Conservation (phyloP, 148 eudicot genomes). For the Fagopyrum tataricum region DNA sequence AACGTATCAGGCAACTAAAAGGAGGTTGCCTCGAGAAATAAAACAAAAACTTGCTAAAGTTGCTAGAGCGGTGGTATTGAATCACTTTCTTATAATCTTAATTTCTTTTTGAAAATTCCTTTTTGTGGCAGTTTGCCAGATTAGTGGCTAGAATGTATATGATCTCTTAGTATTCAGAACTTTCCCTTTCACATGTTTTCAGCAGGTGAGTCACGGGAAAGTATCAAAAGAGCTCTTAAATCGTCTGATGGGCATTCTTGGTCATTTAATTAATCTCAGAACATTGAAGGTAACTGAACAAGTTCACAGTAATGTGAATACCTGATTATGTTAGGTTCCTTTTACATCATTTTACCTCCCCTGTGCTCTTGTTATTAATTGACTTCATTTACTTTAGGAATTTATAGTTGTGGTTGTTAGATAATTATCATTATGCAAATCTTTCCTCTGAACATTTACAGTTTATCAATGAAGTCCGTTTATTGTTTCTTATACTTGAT, state of each 20-base stretch:
- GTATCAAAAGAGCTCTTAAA: conserved; percentile 69
- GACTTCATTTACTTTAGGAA: background rate
- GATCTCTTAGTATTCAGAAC: conserved; percentile 4
- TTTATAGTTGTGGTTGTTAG: background rate
- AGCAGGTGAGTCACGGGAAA: conserved; percentile 81
- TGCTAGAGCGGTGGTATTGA: conserved; percentile 79
- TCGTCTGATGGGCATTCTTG: conserved; percentile 88
- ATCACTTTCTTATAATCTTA: background rate
- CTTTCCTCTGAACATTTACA: background rate
- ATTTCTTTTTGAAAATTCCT: background rate
- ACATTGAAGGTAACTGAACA: conserved; percentile 63
- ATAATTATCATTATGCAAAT: background rate
- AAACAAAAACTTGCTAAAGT: conserved; percentile 96
- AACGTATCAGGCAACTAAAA: conserved; percentile 66
- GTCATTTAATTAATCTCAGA: conserved; percentile 83
- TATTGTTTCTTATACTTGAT: background rate
- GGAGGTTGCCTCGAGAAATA: conserved; percentile 86
- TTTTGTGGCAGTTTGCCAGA: background rate
- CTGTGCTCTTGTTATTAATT: background rate
- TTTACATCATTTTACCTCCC: background rate
- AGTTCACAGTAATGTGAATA: background rate
- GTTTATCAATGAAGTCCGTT: background rate
- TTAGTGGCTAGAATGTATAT: background rate
- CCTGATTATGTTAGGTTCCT: conserved; percentile 7
- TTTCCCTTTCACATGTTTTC: conserved; percentile 25